phyloP scores from a whole-genome alignment of 2,329 filamentous ascomycete species.

The Trichoderma aggressivum region DNA sequence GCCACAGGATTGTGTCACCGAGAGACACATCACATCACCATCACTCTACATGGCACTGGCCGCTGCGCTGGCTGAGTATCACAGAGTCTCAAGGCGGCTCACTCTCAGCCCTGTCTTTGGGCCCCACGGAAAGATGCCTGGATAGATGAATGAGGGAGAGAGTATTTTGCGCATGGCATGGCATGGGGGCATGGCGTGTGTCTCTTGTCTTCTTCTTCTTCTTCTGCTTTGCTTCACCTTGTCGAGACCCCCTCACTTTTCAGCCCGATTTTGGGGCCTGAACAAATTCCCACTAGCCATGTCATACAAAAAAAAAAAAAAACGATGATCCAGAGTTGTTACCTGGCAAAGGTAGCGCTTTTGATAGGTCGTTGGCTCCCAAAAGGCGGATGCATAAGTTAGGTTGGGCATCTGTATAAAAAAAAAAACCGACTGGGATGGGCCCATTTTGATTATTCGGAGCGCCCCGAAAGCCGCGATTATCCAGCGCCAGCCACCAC shows the following conservation, averaged over 20 bases:
- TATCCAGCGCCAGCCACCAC: constrained; percentile 8
- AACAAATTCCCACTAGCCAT: not conserved
- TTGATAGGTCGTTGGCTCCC: constrained; percentile 1
- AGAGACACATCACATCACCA: constrained; percentile 15
- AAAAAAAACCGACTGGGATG: not conserved
- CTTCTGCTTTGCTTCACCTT: not conserved
- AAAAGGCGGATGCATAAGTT: not conserved
- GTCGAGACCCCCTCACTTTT: not conserved
- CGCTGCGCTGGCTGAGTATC: constrained; percentile 4
- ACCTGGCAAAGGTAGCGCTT: not conserved
- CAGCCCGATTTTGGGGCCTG: not conserved
- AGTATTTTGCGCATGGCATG: not conserved
- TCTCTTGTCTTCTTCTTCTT: not conserved
- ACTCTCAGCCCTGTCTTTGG: not conserved
- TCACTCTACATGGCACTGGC: not conserved
- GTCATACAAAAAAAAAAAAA: not conserved
- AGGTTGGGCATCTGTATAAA: constrained; percentile 10
- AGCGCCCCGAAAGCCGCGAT: constrained; percentile 14
- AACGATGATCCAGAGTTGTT: not conserved
- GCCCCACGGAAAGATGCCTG: not conserved
- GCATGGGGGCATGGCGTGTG: not conserved
- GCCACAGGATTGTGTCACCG: not conserved
- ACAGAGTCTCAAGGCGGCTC: not conserved
- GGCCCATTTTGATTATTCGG: not conserved
- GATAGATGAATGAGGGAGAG: not conserved